Percentiles rank a stretch among this genome's conserved stretches.
phyloP scores from a whole-genome alignment of 2,329 filamentous ascomycete species.

The Diaporthe ilicicola region DNA sequence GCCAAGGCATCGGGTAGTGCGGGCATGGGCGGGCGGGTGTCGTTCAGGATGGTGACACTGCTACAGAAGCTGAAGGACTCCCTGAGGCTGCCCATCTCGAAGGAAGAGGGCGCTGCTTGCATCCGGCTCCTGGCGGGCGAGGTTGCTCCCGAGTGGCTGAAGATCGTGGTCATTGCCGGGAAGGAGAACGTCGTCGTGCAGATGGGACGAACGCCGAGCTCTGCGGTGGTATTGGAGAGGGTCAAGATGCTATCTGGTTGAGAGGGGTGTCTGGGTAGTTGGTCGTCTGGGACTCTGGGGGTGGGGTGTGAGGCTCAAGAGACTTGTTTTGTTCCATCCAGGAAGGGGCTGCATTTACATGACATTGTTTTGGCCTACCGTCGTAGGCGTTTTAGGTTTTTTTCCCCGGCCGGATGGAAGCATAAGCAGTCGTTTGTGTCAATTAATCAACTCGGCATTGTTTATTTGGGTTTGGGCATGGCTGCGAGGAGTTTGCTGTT shows the following conservation, averaged over 20 bases:
- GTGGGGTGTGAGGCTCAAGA: background rate
- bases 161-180: constrained; percentile 59
- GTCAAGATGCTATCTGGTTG: constrained; percentile 39
- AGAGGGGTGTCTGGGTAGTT: background rate
- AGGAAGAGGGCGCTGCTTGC: constrained; percentile 60
- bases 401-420: background rate
- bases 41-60: constrained; percentile 71
- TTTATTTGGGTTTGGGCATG: background rate
- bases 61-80: constrained; percentile 75
- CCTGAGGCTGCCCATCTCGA: constrained; percentile 62
- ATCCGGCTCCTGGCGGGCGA: constrained; percentile 62
- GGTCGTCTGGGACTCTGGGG: background rate
- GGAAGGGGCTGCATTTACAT: background rate
- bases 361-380: background rate
- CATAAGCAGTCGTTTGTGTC: background rate
- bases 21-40: constrained; percentile 63
- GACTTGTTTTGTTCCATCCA: background rate
- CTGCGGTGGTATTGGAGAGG: constrained; percentile 33
- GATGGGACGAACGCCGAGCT: constrained; percentile 39
- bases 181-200: constrained; percentile 67
- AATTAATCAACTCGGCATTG: background rate
- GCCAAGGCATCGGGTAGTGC: constrained; percentile 56
- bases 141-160: constrained; percentile 65
- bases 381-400: background rate
- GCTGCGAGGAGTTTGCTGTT: background rate